Base-by-base conservation (phyloP, 2,329 filamentous ascomycete genomes). In the Colletotrichum cereale region DNA sequence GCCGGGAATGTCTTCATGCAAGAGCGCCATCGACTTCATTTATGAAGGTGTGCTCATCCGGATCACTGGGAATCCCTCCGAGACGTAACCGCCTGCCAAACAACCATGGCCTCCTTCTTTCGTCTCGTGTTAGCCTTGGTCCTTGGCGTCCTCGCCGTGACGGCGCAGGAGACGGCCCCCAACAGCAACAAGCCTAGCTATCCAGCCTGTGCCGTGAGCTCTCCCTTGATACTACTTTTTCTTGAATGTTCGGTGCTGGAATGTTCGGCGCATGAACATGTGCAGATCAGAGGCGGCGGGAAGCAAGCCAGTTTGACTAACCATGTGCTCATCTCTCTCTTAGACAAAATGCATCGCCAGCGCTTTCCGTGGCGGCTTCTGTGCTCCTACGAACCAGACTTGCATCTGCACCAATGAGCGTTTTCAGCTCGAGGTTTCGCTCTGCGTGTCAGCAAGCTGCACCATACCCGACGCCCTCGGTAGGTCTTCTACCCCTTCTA, bases 371-470 rank as follows among this genome's bases (percentile, higher is more conserved):
- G 57, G 62, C n/a, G 72, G 70, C 38, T 31, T 73, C 12, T 79
- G 77, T 50, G 61, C 71, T 16, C 65, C 66, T 2, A 72, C 71
- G 47, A 74, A 79, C 24, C 64, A 73, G 26, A 68, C 68, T 2
- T 79, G 78, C 38, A 60, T 79, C 21, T 77, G 77, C 52, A 50
- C 73, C 0, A 66, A 73, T 14, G 40, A 72, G 44, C 47, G 60
- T 8, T 74, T 76, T 7, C 67, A 78, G 21, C 50, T 63, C 0
- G 67, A 67, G 26, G 75, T 75, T 21, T 66, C 73, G 5, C 29
- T 73, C 7, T 78, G 77, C 40, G 71, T 76, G 10, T 67, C 71
- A 1, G 56, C 66, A 26, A 73, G 60, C 16, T 78, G 77, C 62
- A 72, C 68, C 2, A 75, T 76, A n/a, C 73, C 73, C 1, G 75